Conservation (phyloP, 2,329 filamentous ascomycete species). For the Scedosporium minutisporum region DNA sequence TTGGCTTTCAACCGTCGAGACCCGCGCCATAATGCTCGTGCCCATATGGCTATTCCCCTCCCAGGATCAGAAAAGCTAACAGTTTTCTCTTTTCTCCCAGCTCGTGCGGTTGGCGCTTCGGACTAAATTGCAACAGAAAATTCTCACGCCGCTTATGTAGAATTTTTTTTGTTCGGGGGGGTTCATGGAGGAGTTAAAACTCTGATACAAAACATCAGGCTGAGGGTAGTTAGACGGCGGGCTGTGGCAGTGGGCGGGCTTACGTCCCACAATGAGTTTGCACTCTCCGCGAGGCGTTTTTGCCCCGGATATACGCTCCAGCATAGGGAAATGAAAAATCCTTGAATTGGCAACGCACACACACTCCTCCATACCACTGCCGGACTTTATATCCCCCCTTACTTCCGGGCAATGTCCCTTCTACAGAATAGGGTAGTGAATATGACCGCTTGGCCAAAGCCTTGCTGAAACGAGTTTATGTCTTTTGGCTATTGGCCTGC, state of each 20-base stretch:
- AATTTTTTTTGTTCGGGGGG: neutral
- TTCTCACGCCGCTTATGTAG: slow-evolving; percentile 7
- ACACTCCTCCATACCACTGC: neutral
- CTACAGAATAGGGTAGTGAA: neutral
- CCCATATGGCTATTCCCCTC: neutral
- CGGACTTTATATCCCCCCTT: neutral
- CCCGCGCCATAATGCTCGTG: neutral
- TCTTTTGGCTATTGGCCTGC: neutral
- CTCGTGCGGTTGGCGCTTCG: slow-evolving; percentile 50
- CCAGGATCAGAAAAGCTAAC: slow-evolving; percentile 16
- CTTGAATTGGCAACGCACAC: neutral
- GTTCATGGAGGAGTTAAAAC: slow-evolving; percentile 7
- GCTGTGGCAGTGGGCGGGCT: slow-evolving; percentile 4
- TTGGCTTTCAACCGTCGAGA: no score
- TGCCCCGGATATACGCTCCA: slow-evolving; percentile 3
- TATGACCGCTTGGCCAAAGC: neutral
- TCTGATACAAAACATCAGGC: slow-evolving; percentile 6
- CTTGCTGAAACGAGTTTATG: neutral
- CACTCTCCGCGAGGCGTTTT: slow-evolving; percentile 5
- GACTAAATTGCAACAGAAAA: slow-evolving; percentile 22
- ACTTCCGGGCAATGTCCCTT: neutral
- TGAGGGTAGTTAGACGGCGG: slow-evolving; percentile 6
- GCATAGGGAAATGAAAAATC: slow-evolving; percentile 7
- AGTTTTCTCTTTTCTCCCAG: slow-evolving; percentile 22
- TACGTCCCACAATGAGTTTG: neutral